These are phyloP conservation scores for Torulaspora quercuum DNA, from an alignment of 805 yeast species.

Conservation along the genomic window DNA sequence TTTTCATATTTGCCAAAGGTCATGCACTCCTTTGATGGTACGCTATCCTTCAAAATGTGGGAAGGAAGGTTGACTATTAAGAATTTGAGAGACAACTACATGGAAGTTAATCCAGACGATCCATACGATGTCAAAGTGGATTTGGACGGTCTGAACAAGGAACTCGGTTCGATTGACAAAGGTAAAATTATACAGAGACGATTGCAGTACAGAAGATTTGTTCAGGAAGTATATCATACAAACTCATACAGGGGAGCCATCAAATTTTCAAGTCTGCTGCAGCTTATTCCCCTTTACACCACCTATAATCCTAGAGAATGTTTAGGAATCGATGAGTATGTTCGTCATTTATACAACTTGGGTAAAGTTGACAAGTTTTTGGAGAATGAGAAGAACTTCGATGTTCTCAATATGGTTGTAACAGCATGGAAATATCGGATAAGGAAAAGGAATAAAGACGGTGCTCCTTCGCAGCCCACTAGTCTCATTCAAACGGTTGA, in stretches of 20 bases:
- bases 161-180: conserved; percentile 53
- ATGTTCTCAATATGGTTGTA: conserved; percentile 37
- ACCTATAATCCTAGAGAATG: conserved; percentile 75
- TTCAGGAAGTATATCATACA: conserved; percentile 61
- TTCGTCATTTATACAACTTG: conserved; percentile 56
- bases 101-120: conserved; percentile 43
- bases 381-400: conserved; percentile 34
- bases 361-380: conserved; percentile 51
- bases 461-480: not conserved
- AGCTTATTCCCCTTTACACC: conserved; percentile 71
- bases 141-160: conserved; percentile 48
- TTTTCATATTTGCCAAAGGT: conserved; percentile 54
- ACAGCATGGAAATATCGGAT: conserved; percentile 37
- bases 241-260: conserved; percentile 61
- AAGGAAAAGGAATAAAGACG: conserved; percentile 4
- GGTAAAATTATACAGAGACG: conserved; percentile 52
- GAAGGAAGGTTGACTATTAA: conserved; percentile 53
- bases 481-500: conserved; percentile 3
- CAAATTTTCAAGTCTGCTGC: conserved; percentile 57
- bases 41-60: conserved; percentile 69
- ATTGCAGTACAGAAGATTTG: conserved; percentile 56
- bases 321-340: conserved; percentile 65
- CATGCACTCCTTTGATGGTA: conserved; percentile 63
- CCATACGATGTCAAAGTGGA: conserved; percentile 62
- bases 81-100: conserved; percentile 47